These are phyloP conservation scores for Sugiyamaella marilandica DNA, from an alignment of 805 yeast genomes.

Conservation along the genomic window DNA sequence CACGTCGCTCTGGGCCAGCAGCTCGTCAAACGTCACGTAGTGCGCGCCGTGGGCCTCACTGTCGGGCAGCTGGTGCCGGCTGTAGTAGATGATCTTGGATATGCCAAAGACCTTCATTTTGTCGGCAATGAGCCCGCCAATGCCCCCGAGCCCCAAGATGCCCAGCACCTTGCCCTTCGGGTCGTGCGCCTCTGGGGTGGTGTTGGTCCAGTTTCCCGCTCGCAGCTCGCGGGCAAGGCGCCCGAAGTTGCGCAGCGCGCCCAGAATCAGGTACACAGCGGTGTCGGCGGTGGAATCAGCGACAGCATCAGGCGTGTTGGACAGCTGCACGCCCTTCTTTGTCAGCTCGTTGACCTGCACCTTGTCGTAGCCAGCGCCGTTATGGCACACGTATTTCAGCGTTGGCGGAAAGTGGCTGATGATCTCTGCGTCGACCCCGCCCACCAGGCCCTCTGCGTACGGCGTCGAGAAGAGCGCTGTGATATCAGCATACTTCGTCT, in stretches of 20 bases:
- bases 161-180: slow-evolving; percentile 52
- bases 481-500: slow-evolving; percentile 35
- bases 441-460: slow-evolving; percentile 37
- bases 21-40: slow-evolving; percentile 46
- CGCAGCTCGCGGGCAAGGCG: slow-evolving; percentile 40
- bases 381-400: slow-evolving; percentile 43
- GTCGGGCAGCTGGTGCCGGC: slow-evolving; percentile 43
- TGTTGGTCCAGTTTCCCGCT: slow-evolving; percentile 45
- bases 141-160: slow-evolving; percentile 60
- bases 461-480: slow-evolving; percentile 41
- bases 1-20: slow-evolving; percentile 45
- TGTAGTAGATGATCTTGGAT: slow-evolving; percentile 47
- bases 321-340: slow-evolving; percentile 40
- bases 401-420: slow-evolving; percentile 35
- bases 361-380: slow-evolving; percentile 58
- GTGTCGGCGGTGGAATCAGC: slow-evolving; percentile 56
- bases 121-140: slow-evolving; percentile 53
- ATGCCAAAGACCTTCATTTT: slow-evolving; percentile 48
- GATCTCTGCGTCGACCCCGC: slow-evolving; percentile 44
- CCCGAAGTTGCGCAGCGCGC: slow-evolving; percentile 47
- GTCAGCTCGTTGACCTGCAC: slow-evolving; percentile 43
- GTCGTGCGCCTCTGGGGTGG: slow-evolving; percentile 42
- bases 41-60: slow-evolving; percentile 46
- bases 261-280: slow-evolving; percentile 46
- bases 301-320: slow-evolving; percentile 52